phyloP scores from a whole-genome alignment of 305 asterid genomes.

The Solanum chacoense region DNA sequence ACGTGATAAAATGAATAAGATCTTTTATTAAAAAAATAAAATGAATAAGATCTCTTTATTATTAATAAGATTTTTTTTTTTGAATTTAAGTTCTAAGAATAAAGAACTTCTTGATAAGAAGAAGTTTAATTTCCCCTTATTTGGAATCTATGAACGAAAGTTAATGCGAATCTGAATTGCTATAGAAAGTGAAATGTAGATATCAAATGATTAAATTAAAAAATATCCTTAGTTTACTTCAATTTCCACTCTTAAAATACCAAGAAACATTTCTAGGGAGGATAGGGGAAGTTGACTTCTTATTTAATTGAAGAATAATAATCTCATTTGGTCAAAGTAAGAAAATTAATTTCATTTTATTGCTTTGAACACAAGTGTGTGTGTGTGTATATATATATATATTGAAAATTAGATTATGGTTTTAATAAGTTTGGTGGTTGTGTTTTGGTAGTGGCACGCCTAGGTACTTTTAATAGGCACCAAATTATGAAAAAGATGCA shows the following conservation, averaged over 20 bases:
- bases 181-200: not conserved
- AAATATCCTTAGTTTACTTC: not conserved
- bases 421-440: constrained; percentile 13
- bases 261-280: not conserved
- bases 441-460: constrained; percentile 26
- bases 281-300: not conserved
- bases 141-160: not conserved
- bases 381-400: too few relatives aligned
- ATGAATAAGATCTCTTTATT: not conserved
- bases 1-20: not conserved
- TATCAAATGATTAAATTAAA: not conserved
- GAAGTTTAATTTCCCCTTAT: too few relatives aligned
- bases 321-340: not conserved
- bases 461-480: constrained; percentile 12
- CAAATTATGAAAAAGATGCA: constrained; percentile 18
- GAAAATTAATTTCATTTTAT: not conserved
- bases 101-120: not conserved
- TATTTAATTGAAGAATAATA: not conserved
- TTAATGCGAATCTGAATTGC: not conserved
- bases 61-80: too few relatives aligned
- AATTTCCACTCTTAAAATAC: not conserved
- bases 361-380: not conserved
- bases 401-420: not conserved
- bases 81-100: not conserved
- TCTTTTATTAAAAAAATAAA: too few relatives aligned